Base-by-base conservation (phyloP, 1,139 yeast species). In the Lodderomyces oxycetoniae region DNA sequence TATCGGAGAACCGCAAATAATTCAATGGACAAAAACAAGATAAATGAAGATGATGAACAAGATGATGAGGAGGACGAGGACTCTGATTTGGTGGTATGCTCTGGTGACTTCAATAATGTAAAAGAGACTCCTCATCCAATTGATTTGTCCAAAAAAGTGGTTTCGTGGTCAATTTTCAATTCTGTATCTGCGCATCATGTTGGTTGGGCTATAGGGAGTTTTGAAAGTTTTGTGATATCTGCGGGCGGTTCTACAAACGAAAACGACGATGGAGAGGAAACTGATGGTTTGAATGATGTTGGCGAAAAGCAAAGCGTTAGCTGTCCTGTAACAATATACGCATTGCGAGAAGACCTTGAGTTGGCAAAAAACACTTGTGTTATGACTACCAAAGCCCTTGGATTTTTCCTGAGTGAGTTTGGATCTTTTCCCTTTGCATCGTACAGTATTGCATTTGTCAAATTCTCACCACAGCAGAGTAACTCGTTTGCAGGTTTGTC, bases 131-230 rank as follows among this genome's bases (percentile, higher is more conserved):
- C 74, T 0, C 74, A 68, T 41, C 69, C 70, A 1, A 56, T 61
- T 3, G 95, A 88, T 52, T 56, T 75, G 30, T 70, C 81, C 2
- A 86, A 86, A 50, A 91, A 87, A 46, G 71, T 80, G 0, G 84
- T 83, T 2, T 71, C 83, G 4, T 89, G 89, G 69, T 85, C 86
- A 25, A 70, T 91, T 16, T 81, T 79, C 50, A 84, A 82, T 37
- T 95, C 98, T 0, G 84, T 88, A 0, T 80, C 95, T 32, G 88
- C 98, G 0, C 96, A 89, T 46, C 96, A 89, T 56, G 71, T 93
- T n/a, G 97, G 97, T 0, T 91, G 95, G 81, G 89, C 95, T 0
- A 74, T 87, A 2, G 99, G 98, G 0, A 81, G 95, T 4, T 93
- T 91, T 56, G 79, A 79, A 25, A 69, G 66, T 41, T 68, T 72